These are phyloP conservation scores for Pharus latifolius DNA, from an alignment of 176 grass and related monocot genomes.

Conservation along the genomic window DNA sequence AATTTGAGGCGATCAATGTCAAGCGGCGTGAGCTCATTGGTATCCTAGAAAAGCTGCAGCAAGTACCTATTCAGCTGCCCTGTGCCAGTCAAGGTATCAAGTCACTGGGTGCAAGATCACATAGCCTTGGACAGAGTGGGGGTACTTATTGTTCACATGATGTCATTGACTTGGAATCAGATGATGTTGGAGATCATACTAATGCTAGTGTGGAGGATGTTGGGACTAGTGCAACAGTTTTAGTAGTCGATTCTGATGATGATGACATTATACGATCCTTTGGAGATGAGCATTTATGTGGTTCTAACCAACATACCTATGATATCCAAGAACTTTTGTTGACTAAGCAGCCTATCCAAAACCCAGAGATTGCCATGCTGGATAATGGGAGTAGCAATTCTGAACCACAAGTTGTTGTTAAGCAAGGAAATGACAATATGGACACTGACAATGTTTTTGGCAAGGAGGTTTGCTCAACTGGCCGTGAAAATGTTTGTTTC, in stretches of 20 bases:
- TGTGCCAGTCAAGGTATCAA: constrained; percentile 5
- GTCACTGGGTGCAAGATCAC: not conserved
- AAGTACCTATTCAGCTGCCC: constrained; percentile 1
- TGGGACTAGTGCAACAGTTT: constrained; percentile 1
- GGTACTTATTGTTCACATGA: not conserved
- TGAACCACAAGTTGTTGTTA: constrained; percentile 13
- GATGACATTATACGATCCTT: constrained; percentile 11
- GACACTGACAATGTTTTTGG: not conserved
- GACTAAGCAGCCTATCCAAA: not conserved
- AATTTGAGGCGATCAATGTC: constrained; percentile 16
- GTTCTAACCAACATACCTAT: not conserved
- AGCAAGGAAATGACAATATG: not conserved
- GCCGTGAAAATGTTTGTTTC: not conserved
- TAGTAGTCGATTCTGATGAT: constrained; percentile 20
- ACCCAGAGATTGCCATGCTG: not conserved
- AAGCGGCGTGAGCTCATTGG: constrained; percentile 8
- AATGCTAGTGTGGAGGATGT: not conserved
- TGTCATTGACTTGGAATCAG: constrained; percentile 8
- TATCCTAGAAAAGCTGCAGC: constrained; percentile 8
- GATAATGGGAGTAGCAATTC: not conserved
- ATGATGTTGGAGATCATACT: not conserved
- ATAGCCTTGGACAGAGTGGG: not conserved
- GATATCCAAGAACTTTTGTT: not conserved
- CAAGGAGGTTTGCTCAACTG: constrained; percentile 12
- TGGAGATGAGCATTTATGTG: constrained; percentile 10